Evolutionary conservation across 805 yeast species (phyloP).

Genomic region (Cyberlindnera maclurae): DNA sequence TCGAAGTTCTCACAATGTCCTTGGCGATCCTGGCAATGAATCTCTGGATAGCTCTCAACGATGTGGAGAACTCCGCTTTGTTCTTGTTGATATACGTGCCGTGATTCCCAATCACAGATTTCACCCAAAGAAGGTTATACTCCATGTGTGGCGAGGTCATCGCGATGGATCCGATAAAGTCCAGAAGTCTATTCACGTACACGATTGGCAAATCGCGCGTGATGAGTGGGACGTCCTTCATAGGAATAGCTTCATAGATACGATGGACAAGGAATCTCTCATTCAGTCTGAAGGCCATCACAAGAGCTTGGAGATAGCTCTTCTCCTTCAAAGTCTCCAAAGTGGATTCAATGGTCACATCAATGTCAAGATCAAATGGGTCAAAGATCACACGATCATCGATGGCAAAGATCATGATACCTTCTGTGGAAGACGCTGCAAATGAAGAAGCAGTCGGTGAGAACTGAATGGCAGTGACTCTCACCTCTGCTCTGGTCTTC

Average conservation of each 20-base stretch:
- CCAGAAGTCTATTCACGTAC: slow-evolving; percentile 60
- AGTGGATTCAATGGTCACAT: slow-evolving; percentile 79
- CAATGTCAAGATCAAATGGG: slow-evolving; percentile 91
- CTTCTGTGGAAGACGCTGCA: slow-evolving; percentile 95
- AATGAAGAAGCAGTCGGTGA: slow-evolving; percentile 88
- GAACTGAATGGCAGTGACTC: slow-evolving; percentile 70
- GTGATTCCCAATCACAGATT: slow-evolving; percentile 58
- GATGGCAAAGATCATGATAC: slow-evolving; percentile 72
- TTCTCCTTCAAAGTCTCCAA: slow-evolving; percentile 49
- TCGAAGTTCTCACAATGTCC: slow-evolving; percentile 52
- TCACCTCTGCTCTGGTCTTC: slow-evolving; percentile 70
- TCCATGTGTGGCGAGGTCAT: slow-evolving; percentile 78
- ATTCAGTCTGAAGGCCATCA: slow-evolving; percentile 91
- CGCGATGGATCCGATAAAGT: slow-evolving; percentile 61
- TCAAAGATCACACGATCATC: slow-evolving; percentile 75
- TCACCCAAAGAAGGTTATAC: slow-evolving; percentile 77
- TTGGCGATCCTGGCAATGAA: slow-evolving; percentile 69
- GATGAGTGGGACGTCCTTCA: slow-evolving; percentile 62
- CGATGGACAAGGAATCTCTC: slow-evolving; percentile 66
- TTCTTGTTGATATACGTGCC: slow-evolving; percentile 66
- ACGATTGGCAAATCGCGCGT: slow-evolving; percentile 67
- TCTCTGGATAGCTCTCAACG: slow-evolving; percentile 65
- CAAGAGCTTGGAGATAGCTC: slow-evolving; percentile 64
- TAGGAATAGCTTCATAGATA: slow-evolving; percentile 68
- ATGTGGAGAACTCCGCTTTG: slow-evolving; percentile 54